Base-by-base conservation (phyloP, 1,284 basidiomycete species). In the Rhodotorula glutinis region DNA sequence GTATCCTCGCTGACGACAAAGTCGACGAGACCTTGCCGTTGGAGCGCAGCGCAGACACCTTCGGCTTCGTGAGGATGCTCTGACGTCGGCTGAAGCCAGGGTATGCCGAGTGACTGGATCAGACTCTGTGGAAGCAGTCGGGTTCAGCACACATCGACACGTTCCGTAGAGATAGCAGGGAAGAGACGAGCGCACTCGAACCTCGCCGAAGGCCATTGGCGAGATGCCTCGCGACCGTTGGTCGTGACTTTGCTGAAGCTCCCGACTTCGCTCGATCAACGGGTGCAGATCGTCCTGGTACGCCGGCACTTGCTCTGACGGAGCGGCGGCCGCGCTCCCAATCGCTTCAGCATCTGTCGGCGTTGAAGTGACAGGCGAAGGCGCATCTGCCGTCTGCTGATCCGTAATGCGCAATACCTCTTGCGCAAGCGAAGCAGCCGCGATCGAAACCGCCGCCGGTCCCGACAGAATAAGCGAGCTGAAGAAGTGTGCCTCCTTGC, bases 1-100 rank as follows among this genome's bases (percentile, higher is more conserved):
- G 69, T 69, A 55, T 73, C 72, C 30, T 73, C 72, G 27, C 65
- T 67, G 7, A 68, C 61, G 67, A 73, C 69, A 47, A 57, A 63
- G 29, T 70, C 69, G 40, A 53, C 57, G 30, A 44, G 57, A 16
- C 53, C 51, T 23, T 19, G 46, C 38, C 46, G n/a, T 53, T 60
- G 64, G n/a, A 73, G 57, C 11, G 59, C 56, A 1, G 67, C 43
- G 53, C 72, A 73, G 29, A 73, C 52, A 10, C 61, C 64, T 60
- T 73, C 72, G 41, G 72, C 72, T 52, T 73, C 72, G 61, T 60
- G 49, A 1, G 72, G 72, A 7, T 53, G 30, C 14, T 11, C n/a
- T 3, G 60, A 38, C 2, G 51, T 46, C 3, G 72, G 70, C 33
- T 66, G 59, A 41, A 73, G 47, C 41, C 43, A 57, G 19, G 69